phyloP scores from a whole-genome alignment of 768 basidiomycete genomes.

The Boletus eberwhitei region DNA sequence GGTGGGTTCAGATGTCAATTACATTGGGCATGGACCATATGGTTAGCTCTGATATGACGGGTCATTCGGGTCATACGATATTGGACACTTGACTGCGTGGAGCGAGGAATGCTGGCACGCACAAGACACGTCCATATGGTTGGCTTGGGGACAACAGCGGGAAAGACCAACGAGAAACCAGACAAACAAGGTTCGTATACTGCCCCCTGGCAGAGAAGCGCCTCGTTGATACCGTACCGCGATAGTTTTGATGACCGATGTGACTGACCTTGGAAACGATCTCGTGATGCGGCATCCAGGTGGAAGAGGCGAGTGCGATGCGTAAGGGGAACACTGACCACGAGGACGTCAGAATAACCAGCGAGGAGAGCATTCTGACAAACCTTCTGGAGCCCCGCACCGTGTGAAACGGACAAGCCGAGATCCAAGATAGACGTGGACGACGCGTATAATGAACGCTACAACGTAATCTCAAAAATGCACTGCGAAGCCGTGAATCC shows the following conservation, averaged over 20 bases:
- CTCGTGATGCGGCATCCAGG: not conserved
- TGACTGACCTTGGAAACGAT: not conserved
- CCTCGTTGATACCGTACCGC: not conserved
- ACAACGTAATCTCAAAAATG: not conserved
- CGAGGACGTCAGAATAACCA: not conserved
- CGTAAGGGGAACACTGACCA: conserved; percentile 1
- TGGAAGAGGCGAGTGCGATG: not conserved
- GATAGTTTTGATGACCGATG: not conserved
- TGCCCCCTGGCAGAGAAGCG: not conserved
- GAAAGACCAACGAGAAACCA: not conserved
- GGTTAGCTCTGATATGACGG: not conserved
- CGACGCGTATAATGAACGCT: not conserved
- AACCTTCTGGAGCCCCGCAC: not conserved
- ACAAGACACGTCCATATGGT: not conserved
- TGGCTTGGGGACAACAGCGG: not conserved
- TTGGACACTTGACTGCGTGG: not conserved
- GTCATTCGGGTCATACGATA: not conserved
- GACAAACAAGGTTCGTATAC: not conserved
- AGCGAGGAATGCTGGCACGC: not conserved
- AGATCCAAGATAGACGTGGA: conserved; percentile 2
- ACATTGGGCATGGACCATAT: not conserved
- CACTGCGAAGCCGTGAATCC: conserved; percentile 8
- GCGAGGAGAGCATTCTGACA: not conserved
- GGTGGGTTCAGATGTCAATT: not conserved
- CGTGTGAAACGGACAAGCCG: conserved; percentile 2